A percentile compares a stretch with the other conserved stretches of the same genome.
Evolutionary conservation across 805 yeast species (phyloP).

Genomic region (Pichia cephalocereana): DNA sequence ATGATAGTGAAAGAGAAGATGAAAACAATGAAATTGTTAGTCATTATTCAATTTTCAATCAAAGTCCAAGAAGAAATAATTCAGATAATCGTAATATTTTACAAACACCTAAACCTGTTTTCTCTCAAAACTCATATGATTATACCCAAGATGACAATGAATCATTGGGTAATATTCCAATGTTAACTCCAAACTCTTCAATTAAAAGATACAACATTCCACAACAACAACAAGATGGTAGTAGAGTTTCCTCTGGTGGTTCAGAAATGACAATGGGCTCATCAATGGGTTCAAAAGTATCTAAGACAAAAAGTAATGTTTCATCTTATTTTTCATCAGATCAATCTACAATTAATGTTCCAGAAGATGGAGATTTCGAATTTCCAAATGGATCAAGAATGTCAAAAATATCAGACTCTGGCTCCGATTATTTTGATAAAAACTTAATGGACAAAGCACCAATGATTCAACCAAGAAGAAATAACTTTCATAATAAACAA

Average conservation of each 20-base stretch:
- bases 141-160: conserved; percentile 35
- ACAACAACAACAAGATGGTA: conserved; percentile 8
- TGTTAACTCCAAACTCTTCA: conserved; percentile 13
- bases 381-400: not conserved
- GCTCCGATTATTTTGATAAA: conserved; percentile 7
- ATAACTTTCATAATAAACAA: conserved; percentile 26
- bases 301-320: conserved; percentile 9
- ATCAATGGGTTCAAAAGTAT: conserved; percentile 11
- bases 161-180: conserved; percentile 16
- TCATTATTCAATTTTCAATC: conserved; percentile 18
- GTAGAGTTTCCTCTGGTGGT: conserved; percentile 17
- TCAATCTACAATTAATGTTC: conserved; percentile 12
- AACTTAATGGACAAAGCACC: conserved; percentile 8
- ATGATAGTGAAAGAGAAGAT: conserved; percentile 28
- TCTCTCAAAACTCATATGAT: conserved; percentile 53
- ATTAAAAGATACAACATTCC: conserved; percentile 5
- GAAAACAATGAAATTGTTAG: conserved; percentile 30
- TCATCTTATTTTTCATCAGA: conserved; percentile 17
- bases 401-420: conserved; percentile 1
- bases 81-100: conserved; percentile 31
- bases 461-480: conserved; percentile 30
- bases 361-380: conserved; percentile 15
- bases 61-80: conserved; percentile 27
- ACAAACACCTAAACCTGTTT: conserved; percentile 59
- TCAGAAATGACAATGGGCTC: conserved; percentile 8